These are phyloP conservation scores for Nigrospora sphaerica DNA, from an alignment of 2,329 filamentous ascomycete genomes.

Conservation along the genomic window DNA sequence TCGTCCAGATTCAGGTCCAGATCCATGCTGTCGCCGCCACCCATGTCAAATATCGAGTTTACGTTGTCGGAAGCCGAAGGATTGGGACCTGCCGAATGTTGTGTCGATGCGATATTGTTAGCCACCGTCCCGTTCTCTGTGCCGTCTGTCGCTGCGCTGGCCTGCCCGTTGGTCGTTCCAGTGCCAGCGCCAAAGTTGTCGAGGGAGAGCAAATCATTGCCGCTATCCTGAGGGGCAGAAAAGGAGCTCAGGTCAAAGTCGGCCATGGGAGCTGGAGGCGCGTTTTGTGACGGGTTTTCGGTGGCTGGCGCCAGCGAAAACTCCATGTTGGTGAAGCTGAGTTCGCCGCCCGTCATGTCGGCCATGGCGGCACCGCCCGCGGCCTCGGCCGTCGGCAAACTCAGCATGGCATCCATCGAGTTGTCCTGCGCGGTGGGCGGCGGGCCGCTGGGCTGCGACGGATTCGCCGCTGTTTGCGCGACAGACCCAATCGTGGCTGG, in stretches of 20 bases:
- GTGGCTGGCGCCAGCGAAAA: conserved; percentile 43
- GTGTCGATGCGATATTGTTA: too few relatives aligned
- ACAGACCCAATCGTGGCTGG: conserved; percentile 2
- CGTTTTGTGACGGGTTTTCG: conserved; percentile 17
- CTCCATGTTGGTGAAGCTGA: conserved; percentile 50
- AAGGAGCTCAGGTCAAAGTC: conserved; percentile 41
- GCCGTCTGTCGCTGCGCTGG: too few relatives aligned
- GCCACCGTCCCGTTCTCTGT: too few relatives aligned
- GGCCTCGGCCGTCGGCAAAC: conserved; percentile 6
- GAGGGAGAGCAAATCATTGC: conserved; percentile 13
- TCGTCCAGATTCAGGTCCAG: conserved; percentile 32
- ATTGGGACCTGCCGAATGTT: too few relatives aligned
- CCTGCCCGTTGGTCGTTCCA: background rate
- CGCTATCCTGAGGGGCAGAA: conserved; percentile 17
- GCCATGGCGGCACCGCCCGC: conserved; percentile 8
- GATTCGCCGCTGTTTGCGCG: conserved; percentile 11
- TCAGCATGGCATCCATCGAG: conserved; percentile 10
- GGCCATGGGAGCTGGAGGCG: conserved; percentile 24
- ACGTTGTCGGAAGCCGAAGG: conserved; percentile 17
- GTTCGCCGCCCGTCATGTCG: conserved; percentile 24
- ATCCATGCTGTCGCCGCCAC: conserved; percentile 28
- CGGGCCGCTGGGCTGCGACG: conserved; percentile 9
- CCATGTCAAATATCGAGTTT: conserved; percentile 41
- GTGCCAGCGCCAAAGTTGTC: conserved; percentile 5
- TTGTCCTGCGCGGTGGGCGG: conserved; percentile 10